Conservation (phyloP, 495 filamentous ascomycete genomes). For the Lepraria neglecta region DNA sequence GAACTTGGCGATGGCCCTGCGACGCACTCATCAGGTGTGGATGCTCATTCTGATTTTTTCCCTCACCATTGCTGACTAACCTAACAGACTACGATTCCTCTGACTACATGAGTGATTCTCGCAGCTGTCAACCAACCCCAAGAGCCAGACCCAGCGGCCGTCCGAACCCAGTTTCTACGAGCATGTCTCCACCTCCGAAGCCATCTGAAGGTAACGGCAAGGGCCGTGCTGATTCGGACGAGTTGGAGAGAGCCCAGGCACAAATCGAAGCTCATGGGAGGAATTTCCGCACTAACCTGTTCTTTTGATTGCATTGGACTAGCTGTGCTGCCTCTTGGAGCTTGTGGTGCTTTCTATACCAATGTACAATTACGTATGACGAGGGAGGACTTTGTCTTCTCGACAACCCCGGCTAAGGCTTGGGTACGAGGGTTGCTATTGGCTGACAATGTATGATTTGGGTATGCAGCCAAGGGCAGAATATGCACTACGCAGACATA, state of each 20-base stretch:
- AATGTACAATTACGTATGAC: neutral
- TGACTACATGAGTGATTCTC: constrained; percentile 14
- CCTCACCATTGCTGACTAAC: neutral
- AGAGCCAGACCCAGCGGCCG: neutral
- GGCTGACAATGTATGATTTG: too few species aligned
- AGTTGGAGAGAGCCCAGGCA: neutral
- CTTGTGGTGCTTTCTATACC: neutral
- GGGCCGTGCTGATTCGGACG: neutral
- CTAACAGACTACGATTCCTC: constrained; percentile 20
- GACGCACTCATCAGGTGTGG: constrained; percentile 45
- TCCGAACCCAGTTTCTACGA: neutral
- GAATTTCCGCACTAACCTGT: neutral
- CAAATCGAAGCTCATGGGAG: neutral
- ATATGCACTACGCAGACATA: too few species aligned
- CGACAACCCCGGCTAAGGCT: too few species aligned
- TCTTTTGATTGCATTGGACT: neutral
- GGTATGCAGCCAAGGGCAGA: too few species aligned
- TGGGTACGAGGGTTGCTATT: too few species aligned
- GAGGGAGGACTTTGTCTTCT: too few species aligned
- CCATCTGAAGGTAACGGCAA: neutral
- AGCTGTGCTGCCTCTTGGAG: too few species aligned
- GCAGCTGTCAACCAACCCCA: constrained; percentile 9
- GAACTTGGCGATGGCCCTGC: constrained; percentile 59
- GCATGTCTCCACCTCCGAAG: neutral
- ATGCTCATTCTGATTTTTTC: neutral